Percentiles rank a stretch among this genome's conserved stretches.
Conservation (phyloP, 345 rosid species). For the Citrus australasica region DNA sequence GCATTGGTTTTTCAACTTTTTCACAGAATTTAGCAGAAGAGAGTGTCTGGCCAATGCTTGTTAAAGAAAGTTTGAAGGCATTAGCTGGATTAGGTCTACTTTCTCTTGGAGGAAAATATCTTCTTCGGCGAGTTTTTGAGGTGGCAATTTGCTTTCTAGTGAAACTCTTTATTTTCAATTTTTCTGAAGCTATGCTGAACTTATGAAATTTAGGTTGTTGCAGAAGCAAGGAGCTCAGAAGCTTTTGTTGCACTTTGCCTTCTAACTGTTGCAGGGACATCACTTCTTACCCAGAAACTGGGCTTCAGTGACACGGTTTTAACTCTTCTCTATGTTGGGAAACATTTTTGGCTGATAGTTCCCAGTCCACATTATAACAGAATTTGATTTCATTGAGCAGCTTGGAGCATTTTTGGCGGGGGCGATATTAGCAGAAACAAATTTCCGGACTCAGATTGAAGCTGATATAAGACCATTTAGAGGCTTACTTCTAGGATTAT, state of each 20-base stretch:
- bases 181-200: conserved; percentile 26
- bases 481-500: conserved; percentile 93
- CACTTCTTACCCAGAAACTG: conserved; percentile 81
- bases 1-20: neutral
- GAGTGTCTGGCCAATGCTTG: conserved; percentile 91
- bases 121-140: conserved; percentile 84
- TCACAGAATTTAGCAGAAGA: conserved; percentile 60
- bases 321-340: conserved; percentile 8
- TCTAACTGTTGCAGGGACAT: conserved; percentile 91
- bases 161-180: neutral
- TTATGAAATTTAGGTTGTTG: conserved; percentile 68
- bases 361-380: conserved; percentile 8
- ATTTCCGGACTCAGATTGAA: conserved; percentile 93
- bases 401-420: conserved; percentile 99
- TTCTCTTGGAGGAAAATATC: conserved; percentile 84
- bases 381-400: conserved; percentile 35
- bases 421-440: conserved; percentile 92
- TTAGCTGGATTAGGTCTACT: conserved; percentile 85
- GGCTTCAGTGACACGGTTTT: conserved; percentile 97
- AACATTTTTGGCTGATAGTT: conserved; percentile 9
- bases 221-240: conserved; percentile 94
- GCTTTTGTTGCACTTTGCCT: conserved; percentile 96
- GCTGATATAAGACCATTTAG: conserved; percentile 98
- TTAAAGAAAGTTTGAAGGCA: conserved; percentile 83
- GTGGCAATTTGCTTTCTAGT: conserved; percentile 25